phyloP scores from a whole-genome alignment of 192 early-diverging fungal genomes.

The Gigaspora rosea region DNA sequence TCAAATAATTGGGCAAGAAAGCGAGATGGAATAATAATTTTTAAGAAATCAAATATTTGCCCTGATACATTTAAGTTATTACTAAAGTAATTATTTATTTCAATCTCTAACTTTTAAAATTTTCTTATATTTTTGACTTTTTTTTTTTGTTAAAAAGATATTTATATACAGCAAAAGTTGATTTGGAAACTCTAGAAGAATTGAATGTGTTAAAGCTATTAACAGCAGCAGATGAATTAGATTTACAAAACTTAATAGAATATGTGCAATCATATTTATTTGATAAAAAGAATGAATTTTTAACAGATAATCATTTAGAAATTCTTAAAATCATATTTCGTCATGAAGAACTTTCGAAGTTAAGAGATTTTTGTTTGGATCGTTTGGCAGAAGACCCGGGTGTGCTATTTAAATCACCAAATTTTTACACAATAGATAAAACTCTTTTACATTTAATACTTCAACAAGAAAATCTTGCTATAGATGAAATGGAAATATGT shows the following conservation, averaged over 20 bases:
- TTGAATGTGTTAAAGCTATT: conserved; percentile 9
- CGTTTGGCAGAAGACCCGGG: not conserved
- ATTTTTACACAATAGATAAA: conserved; percentile 9
- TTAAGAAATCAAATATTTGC: conserved; percentile 19
- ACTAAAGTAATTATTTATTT: not conserved
- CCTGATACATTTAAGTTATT: not conserved
- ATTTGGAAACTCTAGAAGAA: not conserved
- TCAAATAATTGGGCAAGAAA: not conserved
- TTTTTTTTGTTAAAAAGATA: conserved; percentile 3
- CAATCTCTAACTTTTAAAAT: not conserved
- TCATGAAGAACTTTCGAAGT: not conserved
- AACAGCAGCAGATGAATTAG: conserved; percentile 25
- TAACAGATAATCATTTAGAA: not conserved
- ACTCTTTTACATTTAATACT: not conserved
- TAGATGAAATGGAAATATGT: conserved; percentile 26
- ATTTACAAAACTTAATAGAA: not conserved
- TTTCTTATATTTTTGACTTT: not conserved
- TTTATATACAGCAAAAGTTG: conserved; percentile 21
- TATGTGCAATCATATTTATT: not conserved
- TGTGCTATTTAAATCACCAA: not conserved
- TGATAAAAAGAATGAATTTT: not conserved
- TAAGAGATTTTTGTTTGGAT: conserved; percentile 18
- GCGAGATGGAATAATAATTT: not conserved
- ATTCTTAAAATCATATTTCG: conserved; percentile 1
- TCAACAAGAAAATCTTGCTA: not conserved